A percentile compares a stretch with the other conserved stretches of the same genome.
Evolutionary conservation across 352 stramenopile genomes (phyloP).

Genomic region (Salisapilia sapeloensis): DNA sequence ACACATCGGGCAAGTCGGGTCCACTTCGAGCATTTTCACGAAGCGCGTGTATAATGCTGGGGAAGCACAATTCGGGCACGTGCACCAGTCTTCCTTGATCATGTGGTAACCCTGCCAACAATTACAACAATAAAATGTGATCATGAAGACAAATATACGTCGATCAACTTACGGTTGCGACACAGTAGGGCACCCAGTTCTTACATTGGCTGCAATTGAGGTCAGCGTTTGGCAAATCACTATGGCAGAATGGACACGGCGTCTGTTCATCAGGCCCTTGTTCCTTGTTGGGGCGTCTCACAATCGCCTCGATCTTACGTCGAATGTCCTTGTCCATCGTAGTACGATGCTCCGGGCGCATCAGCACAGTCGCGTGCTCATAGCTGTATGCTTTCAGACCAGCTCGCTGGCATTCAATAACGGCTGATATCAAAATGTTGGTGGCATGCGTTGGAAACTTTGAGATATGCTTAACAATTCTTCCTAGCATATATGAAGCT

Average conservation of each 20-base stretch:
- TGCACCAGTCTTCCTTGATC: constrained; percentile 84
- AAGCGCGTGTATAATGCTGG: constrained; percentile 84
- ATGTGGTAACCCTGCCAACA: constrained; percentile 79
- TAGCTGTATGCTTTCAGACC: constrained; percentile 82
- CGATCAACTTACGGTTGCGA: constrained; percentile 75
- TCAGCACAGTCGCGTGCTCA: constrained; percentile 84
- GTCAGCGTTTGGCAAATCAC: constrained; percentile 69
- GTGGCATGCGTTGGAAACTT: constrained; percentile 85
- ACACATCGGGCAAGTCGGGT: constrained; percentile 63
- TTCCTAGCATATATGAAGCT: constrained; percentile 80
- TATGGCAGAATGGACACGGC: constrained; percentile 72
- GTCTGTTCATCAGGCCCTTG: constrained; percentile 43
- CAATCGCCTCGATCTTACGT: constrained; percentile 90
- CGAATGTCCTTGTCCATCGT: constrained; percentile 82
- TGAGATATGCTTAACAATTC: constrained; percentile 82
- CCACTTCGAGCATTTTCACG: constrained; percentile 46
- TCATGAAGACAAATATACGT: not conserved
- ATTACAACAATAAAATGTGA: constrained; percentile 1
- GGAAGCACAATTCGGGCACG: constrained; percentile 80
- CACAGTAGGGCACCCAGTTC: constrained; percentile 86
- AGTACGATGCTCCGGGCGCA: constrained; percentile 80
- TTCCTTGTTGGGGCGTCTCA: constrained; percentile 84
- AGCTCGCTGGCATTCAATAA: constrained; percentile 88
- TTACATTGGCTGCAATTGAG: constrained; percentile 85
- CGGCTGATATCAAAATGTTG: constrained; percentile 86